These are phyloP conservation scores for Solanum neorickii DNA, from an alignment of 257 asterid genomes.

Conservation along the genomic window DNA sequence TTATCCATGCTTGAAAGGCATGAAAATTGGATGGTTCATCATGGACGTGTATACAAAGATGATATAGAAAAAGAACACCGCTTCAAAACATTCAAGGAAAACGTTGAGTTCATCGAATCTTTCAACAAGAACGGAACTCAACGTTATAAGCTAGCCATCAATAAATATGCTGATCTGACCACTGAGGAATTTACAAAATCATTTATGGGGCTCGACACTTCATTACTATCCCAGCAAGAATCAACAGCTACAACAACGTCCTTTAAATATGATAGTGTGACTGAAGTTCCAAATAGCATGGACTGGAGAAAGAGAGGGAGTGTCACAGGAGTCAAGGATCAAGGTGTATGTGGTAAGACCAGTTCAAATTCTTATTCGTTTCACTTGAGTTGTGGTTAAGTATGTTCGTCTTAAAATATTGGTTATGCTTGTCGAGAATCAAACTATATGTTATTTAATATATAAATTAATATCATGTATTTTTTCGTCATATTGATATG, in stretches of 20 bases:
- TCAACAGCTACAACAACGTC: background rate
- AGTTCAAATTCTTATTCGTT: background rate
- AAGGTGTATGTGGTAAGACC: background rate
- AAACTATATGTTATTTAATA: too few species aligned
- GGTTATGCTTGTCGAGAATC: too few species aligned
- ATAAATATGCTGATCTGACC: background rate
- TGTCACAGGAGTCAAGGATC: background rate
- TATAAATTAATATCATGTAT: too few species aligned
- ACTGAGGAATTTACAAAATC: background rate
- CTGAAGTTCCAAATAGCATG: background rate
- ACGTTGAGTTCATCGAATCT: background rate
- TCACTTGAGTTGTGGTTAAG: too few species aligned
- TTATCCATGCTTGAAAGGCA: conserved; percentile 11
- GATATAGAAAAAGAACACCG: conserved; percentile 16
- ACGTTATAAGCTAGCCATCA: background rate
- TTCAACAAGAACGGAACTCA: background rate
- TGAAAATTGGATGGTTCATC: conserved; percentile 20
- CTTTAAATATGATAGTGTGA: background rate
- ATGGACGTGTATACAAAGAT: conserved; percentile 18
- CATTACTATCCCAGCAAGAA: background rate
- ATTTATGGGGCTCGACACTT: background rate
- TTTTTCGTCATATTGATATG: too few species aligned
- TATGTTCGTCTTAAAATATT: too few species aligned
- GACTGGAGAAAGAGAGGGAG: background rate
- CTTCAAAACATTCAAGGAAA: conserved; percentile 4